Base-by-base conservation (phyloP, 768 basidiomycete genomes). In the Pleurotus tuoliensis region DNA sequence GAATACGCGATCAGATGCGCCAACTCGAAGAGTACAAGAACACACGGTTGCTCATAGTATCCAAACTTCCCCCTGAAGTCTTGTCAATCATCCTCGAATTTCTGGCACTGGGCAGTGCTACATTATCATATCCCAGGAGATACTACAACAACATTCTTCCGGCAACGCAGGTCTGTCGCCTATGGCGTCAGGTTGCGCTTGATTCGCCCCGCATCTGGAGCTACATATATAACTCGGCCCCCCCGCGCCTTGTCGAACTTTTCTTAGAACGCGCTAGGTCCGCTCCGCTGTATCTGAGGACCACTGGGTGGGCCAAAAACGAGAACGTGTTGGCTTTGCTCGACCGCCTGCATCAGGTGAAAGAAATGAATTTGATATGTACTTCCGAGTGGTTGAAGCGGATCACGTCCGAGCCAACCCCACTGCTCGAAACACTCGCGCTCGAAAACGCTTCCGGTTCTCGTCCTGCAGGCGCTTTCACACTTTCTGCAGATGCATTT, bases 201-300 rank as follows among this genome's bases (percentile, higher is more conserved):
- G 34, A 50, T 37, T 15, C 49, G 4, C 49, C 49, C n/a, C n/a
- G 49, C n/a, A 16, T 50, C 22, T 50, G 49, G 49, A 37, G 49
- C 27, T 50, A 34, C 30, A 50, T 50, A 30, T 9, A 50, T 7
- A 38, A 6, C 15, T 34, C 27, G 8, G 34, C 34, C 8, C 24
- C 49, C 15, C 13, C 5, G 30, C 49, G 49, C 13, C 20, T 25
- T 16, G 49, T 34, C 3, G 49, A 30, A 20, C 30, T 50, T 13
- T 20, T 27, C 13, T 38, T 50, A n/a, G 49, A 50, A 37, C 49
- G 49, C 13, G 12, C 49, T 6, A 50, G 37, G 20, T 50, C 49
- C 3, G 49, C 49, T 16, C 49, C 49, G 6, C 34, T 50, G n/a
- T 38, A 18, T 20, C 49, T 50, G 9, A 24, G 49, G 13, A 8